These are phyloP conservation scores for Zarea fungicola DNA, from an alignment of 2,329 filamentous ascomycete species.

Conservation along the genomic window DNA sequence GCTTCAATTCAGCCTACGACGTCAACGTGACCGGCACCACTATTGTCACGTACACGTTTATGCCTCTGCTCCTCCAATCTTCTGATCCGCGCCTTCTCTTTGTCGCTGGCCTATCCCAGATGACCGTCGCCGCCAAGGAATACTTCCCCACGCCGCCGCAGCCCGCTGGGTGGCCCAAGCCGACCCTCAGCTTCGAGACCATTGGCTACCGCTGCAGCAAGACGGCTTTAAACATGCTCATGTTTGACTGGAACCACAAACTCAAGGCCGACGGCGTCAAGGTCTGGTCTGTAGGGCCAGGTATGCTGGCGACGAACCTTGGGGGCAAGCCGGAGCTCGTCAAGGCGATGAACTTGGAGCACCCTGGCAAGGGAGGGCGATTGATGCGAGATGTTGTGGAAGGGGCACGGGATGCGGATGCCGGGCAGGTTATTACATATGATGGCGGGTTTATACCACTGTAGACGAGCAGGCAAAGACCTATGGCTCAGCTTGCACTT, in stretches of 20 bases:
- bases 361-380: conserved; percentile 27
- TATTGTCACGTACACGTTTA: conserved; percentile 30
- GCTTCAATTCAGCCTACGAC: conserved; percentile 38
- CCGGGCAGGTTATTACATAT: conserved; percentile 26
- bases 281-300: conserved; percentile 39
- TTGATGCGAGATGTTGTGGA: conserved; percentile 32
- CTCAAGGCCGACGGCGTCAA: conserved; percentile 43
- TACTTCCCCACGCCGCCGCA: conserved; percentile 24
- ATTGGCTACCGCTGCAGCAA: conserved; percentile 16
- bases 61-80: conserved; percentile 36
- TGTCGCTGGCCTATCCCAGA: conserved; percentile 36
- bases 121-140: conserved; percentile 24
- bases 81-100: conserved; percentile 40
- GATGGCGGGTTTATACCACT: conserved; percentile 18
- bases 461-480: conserved; percentile 10
- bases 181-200: conserved; percentile 21
- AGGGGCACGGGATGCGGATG: conserved; percentile 31
- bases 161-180: conserved; percentile 42
- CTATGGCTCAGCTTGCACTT: no score
- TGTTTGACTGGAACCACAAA: conserved; percentile 29
- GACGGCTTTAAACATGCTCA: conserved; percentile 18
- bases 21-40: conserved; percentile 43
- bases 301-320: conserved; percentile 39
- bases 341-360: conserved; percentile 23
- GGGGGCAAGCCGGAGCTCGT: conserved; percentile 25